Base-by-base conservation (phyloP, 1,139 yeast species). In the Yamadazyma songkhlaensis region DNA sequence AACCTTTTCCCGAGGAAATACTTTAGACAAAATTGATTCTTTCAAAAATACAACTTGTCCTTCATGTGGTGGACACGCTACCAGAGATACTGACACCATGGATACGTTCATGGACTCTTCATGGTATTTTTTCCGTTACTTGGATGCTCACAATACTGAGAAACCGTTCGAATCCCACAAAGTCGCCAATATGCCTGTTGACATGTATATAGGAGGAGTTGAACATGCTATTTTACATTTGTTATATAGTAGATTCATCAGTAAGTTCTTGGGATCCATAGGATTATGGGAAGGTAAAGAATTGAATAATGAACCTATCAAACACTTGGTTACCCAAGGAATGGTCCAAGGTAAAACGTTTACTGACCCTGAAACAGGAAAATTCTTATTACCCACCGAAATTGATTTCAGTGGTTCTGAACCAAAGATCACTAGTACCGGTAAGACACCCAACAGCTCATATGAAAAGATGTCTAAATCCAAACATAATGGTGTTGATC, bases 51-150 rank as follows among this genome's bases (percentile, higher is more conserved):
- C 85, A 1, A 59, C 66, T 25, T 92, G 98, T 57, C 98, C 98
- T 5, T 73, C 77, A 0, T 92, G 98, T 63, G 81, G 82, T 6
- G 64, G 69, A 0, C 35, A 46, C 11, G 96, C 97, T 0, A 80
- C 73, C 39, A 75, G 98, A 47, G 98, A 92, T 46, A 88, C 97
- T 0, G 98, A 92, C 54, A 92, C 98, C 0, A 92, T 92, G 98
- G 98, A 92, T 54, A 92, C 98, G 0, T 92, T 92, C 51, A 90
- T 92, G 81, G 98, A 92, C 60, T 86, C 96, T 9, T 88, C 97
- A 2, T 92, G 98, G 98, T 92, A 92, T 58, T 86, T 78, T 57
- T 83, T 92, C 65, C 74, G 98, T 41, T 90, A 79, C 52, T 62
- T 83, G 9, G 98, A 92, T 55, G 67, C 95, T 0, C 60, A 80